Evolutionary conservation across 768 basidiomycete genomes (phyloP).

Genomic region (Lentinula edodes): DNA sequence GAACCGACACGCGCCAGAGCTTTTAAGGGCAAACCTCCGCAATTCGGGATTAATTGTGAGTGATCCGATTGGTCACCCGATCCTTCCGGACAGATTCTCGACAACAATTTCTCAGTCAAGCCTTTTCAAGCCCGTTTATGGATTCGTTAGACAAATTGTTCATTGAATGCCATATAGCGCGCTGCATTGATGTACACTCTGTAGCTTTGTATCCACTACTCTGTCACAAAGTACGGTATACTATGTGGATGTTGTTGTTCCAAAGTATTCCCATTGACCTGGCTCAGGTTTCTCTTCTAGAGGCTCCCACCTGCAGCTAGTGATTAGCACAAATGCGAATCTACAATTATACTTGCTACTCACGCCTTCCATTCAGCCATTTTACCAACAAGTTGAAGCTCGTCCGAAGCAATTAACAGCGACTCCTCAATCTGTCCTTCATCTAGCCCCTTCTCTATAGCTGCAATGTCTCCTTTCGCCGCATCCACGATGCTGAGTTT

Average conservation of each 20-base stretch:
- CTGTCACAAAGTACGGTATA: constrained; percentile 10
- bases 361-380: constrained; percentile 97
- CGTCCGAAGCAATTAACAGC: constrained; percentile 76
- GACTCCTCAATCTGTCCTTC: constrained; percentile 89
- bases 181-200: neutral
- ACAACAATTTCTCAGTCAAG: neutral
- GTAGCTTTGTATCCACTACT: neutral
- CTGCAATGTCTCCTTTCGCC: constrained; percentile 58
- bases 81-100: neutral
- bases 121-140: neutral
- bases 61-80: neutral
- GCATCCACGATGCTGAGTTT: constrained; percentile 70
- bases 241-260: constrained; percentile 39
- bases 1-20: neutral
- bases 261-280: constrained; percentile 87
- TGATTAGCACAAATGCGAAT: constrained; percentile 9
- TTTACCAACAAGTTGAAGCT: constrained; percentile 68
- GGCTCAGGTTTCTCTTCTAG: constrained; percentile 74
- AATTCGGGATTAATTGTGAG: neutral
- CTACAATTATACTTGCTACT: constrained; percentile 29
- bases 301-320: constrained; percentile 71
- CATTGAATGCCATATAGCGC: neutral
- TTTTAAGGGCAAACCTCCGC: neutral
- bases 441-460: constrained; percentile 69
- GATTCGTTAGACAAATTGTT: neutral